These are phyloP conservation scores for Clavaria fumosa DNA, from an alignment of 768 basidiomycete species.

Conservation along the genomic window DNA sequence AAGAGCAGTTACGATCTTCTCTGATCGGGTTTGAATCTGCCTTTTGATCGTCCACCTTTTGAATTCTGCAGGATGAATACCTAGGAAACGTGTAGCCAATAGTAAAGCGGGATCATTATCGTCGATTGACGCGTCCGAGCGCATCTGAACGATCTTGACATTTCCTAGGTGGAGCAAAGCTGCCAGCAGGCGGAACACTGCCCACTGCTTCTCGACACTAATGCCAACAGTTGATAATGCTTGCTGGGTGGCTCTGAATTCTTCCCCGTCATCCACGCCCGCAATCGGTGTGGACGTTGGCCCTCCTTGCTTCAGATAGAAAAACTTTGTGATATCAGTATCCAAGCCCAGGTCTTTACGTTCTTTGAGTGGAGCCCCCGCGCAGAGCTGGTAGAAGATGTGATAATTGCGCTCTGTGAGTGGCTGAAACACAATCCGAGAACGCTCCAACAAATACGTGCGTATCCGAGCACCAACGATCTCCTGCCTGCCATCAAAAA, in stretches of 20 bases:
- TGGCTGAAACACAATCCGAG: constrained; percentile 94
- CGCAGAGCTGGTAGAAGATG: constrained; percentile 98
- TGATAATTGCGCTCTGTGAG: constrained; percentile 97
- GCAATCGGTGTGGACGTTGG: constrained; percentile 70
- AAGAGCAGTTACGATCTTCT: constrained; percentile 86
- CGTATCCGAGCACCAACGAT: constrained; percentile 98
- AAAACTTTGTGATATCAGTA: constrained; percentile 71
- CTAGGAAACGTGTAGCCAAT: constrained; percentile 78
- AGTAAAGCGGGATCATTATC: constrained; percentile 70
- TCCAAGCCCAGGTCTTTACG: constrained; percentile 90
- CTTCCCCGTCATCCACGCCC: constrained; percentile 93
- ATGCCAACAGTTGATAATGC: constrained; percentile 96
- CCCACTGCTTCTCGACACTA: constrained; percentile 96
- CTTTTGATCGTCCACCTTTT: constrained; percentile 99
- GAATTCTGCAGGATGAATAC: constrained; percentile 82
- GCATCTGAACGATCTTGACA: constrained; percentile 70
- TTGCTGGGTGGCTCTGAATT: constrained; percentile 86
- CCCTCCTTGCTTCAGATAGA: constrained; percentile 89
- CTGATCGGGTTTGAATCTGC: constrained; percentile 84
- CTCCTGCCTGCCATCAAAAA: constrained; percentile 90
- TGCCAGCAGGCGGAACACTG: constrained; percentile 86
- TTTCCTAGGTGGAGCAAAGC: constrained; percentile 96
- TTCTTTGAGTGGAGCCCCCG: constrained; percentile 90
- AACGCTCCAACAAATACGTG: constrained; percentile 94
- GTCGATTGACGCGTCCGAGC: constrained; percentile 72